A percentile compares a stretch with the other conserved stretches of the same genome.
Conservation (phyloP, 2,329 filamentous ascomycete species). For the Beauveria sp. region DNA sequence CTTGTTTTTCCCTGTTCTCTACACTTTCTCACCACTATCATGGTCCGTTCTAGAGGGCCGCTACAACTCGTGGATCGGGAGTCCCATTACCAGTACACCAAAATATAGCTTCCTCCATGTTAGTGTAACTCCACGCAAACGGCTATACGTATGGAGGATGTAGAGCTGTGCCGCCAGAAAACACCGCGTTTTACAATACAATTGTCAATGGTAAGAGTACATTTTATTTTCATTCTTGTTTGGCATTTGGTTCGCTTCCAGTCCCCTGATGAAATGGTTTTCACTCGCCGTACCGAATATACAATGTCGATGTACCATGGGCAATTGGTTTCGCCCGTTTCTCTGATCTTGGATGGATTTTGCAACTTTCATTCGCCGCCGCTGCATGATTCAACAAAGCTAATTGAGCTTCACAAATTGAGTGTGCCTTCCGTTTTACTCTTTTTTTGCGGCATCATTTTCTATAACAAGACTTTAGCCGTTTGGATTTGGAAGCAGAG, state of each 20-base stretch:
- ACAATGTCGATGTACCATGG: constrained; percentile 13
- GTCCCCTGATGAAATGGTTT: constrained; percentile 13
- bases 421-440: not conserved
- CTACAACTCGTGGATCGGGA: too few species aligned
- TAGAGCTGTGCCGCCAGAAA: not conserved
- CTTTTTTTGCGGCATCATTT: too few species aligned
- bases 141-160: too few species aligned
- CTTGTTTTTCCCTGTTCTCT: too few species aligned
- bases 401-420: not conserved
- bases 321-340: constrained; percentile 15
- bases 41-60: too few species aligned
- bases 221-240: not conserved
- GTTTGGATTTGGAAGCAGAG: too few species aligned
- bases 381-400: not conserved
- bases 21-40: too few species aligned
- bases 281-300: constrained; percentile 15
- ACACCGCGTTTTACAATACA: not conserved
- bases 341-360: constrained; percentile 4
- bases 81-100: too few species aligned
- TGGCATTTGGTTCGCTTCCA: not conserved
- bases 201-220: not conserved
- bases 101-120: too few species aligned
- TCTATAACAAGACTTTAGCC: too few species aligned
- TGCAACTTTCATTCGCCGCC: not conserved
- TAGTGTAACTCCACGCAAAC: too few species aligned